These are phyloP conservation scores for Vitellaria paradoxa DNA, from an alignment of 179 eudicot species.

Conservation along the genomic window DNA sequence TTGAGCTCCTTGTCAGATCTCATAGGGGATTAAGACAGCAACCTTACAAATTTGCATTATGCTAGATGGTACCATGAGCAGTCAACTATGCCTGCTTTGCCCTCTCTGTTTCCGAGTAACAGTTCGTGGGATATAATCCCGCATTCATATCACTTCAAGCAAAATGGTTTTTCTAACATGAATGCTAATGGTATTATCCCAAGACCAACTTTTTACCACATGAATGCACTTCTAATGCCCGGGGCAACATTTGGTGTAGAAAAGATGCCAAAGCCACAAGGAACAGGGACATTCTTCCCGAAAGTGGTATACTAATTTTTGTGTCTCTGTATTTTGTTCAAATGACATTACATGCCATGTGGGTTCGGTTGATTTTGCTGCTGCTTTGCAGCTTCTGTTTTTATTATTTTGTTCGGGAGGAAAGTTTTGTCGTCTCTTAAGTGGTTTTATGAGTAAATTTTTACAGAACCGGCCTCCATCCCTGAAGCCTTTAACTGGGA, in stretches of 20 bases:
- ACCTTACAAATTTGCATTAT: slow-evolving; percentile 33
- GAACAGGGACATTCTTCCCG: slow-evolving; percentile 74
- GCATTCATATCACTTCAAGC: slow-evolving; percentile 35
- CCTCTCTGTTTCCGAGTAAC: slow-evolving; percentile 33
- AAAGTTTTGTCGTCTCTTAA: not conserved
- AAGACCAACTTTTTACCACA: slow-evolving; percentile 33
- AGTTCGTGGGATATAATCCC: slow-evolving; percentile 33
- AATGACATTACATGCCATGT: not conserved
- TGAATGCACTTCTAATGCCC: slow-evolving; percentile 32
- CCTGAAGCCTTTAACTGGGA: slow-evolving; percentile 33
- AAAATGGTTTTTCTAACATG: slow-evolving; percentile 39
- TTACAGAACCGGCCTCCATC: slow-evolving; percentile 50
- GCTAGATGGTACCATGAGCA: slow-evolving; percentile 47
- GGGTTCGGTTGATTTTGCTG: not conserved
- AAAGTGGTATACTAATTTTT: slow-evolving; percentile 41
- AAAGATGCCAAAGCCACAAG: slow-evolving; percentile 53
- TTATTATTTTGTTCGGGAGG: not conserved
- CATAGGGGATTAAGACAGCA: slow-evolving; percentile 48
- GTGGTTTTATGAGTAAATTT: slow-evolving; percentile 9
- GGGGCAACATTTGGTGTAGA: slow-evolving; percentile 39
- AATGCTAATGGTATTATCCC: slow-evolving; percentile 39
- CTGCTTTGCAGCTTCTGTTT: not conserved
- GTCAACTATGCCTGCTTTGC: slow-evolving; percentile 28
- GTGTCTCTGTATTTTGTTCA: not conserved
- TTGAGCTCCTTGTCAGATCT: slow-evolving; percentile 45